These are phyloP conservation scores for Adansonia digitata DNA, from an alignment of 345 rosid species.

Conservation along the genomic window DNA sequence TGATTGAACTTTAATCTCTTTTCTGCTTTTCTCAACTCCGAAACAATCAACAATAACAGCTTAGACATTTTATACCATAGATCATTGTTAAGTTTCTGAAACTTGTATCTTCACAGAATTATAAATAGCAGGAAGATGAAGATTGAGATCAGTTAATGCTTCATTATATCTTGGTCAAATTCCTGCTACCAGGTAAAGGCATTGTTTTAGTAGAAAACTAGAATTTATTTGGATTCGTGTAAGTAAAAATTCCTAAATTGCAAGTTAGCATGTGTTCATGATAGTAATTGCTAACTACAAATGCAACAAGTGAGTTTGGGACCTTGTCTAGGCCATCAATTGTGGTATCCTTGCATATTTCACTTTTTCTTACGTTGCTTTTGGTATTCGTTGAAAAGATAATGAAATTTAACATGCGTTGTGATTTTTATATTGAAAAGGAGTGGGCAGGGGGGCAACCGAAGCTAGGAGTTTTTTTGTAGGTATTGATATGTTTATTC, in stretches of 20 bases:
- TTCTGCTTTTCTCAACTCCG: background rate
- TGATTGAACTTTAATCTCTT: background rate
- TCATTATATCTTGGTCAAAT: background rate
- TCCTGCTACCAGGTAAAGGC: constrained; percentile 17
- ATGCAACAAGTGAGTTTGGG: background rate
- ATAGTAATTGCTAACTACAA: background rate
- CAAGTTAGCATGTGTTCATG: background rate
- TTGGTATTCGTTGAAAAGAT: background rate
- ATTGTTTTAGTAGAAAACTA: background rate
- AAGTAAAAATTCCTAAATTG: background rate
- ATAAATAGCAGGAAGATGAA: constrained; percentile 23
- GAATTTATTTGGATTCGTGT: background rate
- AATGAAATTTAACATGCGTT: background rate
- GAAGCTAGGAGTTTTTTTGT: background rate
- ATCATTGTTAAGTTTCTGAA: background rate
- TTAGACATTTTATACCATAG: background rate
- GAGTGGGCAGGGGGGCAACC: background rate
- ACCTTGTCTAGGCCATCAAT: background rate
- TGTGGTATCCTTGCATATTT: background rate
- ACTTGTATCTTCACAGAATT: constrained; percentile 29
- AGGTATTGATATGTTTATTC: background rate
- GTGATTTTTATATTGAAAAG: too few relatives aligned
- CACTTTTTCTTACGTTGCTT: background rate
- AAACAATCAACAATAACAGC: background rate
- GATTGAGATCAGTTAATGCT: constrained; percentile 19